These are phyloP conservation scores for Basipetospora sp. DNA, from an alignment of 2,329 filamentous ascomycete genomes.

Conservation along the genomic window DNA sequence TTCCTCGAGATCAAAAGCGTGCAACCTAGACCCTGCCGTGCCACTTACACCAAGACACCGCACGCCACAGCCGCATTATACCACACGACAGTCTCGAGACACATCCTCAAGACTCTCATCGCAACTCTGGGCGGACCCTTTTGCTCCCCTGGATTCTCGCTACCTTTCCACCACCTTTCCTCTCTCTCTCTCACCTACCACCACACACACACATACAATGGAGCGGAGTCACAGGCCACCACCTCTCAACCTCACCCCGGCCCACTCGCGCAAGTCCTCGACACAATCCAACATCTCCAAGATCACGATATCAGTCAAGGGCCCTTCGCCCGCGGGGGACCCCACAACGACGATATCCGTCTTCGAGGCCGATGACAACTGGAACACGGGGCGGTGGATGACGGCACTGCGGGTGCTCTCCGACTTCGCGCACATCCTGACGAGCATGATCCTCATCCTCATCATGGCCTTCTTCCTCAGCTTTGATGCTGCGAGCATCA, in stretches of 20 bases:
- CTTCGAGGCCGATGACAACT: constrained; percentile 3
- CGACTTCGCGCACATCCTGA: constrained; percentile 18
- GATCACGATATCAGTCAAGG: constrained; percentile 4
- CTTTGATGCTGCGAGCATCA: constrained; percentile 13
- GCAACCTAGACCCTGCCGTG: too few species aligned
- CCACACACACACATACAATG: constrained; percentile 11
- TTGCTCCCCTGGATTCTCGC: not conserved
- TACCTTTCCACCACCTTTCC: not conserved
- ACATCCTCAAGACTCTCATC: too few species aligned
- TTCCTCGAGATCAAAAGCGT: too few species aligned
- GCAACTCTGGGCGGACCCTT: too few species aligned
- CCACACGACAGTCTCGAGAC: too few species aligned
- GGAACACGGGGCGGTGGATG: not conserved
- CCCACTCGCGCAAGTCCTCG: constrained; percentile 1
- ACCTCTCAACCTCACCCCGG: constrained; percentile 19
- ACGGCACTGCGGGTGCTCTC: constrained; percentile 15
- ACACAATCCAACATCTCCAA: constrained; percentile 4
- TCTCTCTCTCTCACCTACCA: not conserved
- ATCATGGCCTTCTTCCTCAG: constrained; percentile 19
- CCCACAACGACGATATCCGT: constrained; percentile 5
- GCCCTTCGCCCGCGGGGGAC: not conserved
- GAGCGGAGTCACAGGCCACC: constrained; percentile 17
- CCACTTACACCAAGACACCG: too few species aligned
- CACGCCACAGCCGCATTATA: too few species aligned
- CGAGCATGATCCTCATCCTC: constrained; percentile 17